These are phyloP conservation scores for Poteriospumella lacustris DNA, from an alignment of 108 stramenopile genomes.

Conservation along the genomic window DNA sequence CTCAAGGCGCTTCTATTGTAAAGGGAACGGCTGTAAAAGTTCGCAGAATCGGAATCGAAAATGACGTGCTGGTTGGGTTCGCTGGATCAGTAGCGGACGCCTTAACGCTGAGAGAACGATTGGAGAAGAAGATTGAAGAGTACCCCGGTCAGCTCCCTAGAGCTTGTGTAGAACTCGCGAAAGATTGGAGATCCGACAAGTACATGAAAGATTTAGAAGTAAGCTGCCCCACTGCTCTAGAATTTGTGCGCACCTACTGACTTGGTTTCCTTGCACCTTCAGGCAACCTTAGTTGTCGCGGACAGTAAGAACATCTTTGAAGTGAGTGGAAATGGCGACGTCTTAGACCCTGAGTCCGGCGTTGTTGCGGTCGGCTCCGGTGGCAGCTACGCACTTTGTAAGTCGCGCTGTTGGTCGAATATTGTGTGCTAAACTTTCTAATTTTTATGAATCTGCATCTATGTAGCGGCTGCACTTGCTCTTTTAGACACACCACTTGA, in stretches of 20 bases:
- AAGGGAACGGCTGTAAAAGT: constrained; percentile 94
- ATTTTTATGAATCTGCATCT: background rate
- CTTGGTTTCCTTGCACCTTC: background rate
- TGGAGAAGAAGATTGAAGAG: constrained; percentile 91
- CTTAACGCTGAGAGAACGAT: constrained; percentile 86
- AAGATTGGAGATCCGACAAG: constrained; percentile 97
- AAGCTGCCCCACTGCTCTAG: constrained; percentile 71
- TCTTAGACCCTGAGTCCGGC: constrained; percentile 84
- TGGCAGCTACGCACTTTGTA: constrained; percentile 66
- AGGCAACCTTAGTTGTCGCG: constrained; percentile 22
- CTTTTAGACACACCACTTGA: constrained; percentile 67
- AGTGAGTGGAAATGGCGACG: constrained; percentile 94
- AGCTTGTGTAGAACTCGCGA: constrained; percentile 91
- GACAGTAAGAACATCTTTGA: constrained; percentile 66
- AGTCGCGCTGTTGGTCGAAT: constrained; percentile 25
- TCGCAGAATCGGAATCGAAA: constrained; percentile 55
- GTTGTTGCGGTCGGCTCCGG: constrained; percentile 74
- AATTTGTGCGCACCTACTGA: background rate
- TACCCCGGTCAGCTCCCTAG: constrained; percentile 85
- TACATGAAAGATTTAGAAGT: constrained; percentile 90
- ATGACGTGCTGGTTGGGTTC: constrained; percentile 80
- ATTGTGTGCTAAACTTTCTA: background rate
- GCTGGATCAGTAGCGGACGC: constrained; percentile 97
- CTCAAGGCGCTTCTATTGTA: constrained; percentile 76
- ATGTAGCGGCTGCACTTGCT: constrained; percentile 81